Conservation (phyloP, 1,284 basidiomycete species). For the Vanrija sp. region DNA sequence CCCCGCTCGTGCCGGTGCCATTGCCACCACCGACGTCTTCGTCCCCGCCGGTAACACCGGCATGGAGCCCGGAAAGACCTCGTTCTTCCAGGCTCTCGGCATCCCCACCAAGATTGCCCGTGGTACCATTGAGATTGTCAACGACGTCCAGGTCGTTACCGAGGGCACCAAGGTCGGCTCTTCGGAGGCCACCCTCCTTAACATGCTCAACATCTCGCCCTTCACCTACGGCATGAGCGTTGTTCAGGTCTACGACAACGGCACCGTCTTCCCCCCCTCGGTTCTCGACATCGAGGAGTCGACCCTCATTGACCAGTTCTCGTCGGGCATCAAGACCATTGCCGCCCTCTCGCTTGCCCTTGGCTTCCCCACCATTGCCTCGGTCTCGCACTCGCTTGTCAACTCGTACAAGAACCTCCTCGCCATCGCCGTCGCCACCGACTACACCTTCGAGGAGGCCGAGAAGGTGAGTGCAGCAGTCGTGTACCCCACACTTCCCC, state of each 20-base stretch:
- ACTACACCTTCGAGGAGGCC: slow-evolving; percentile 90
- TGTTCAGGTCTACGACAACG: slow-evolving; percentile 86
- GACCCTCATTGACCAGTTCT: slow-evolving; percentile 85
- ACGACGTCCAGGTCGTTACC: slow-evolving; percentile 91
- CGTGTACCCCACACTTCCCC: slow-evolving; percentile 8
- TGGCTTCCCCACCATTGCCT: slow-evolving; percentile 93
- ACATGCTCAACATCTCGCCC: slow-evolving; percentile 98
- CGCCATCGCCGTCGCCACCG: slow-evolving; percentile 84
- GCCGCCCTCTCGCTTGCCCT: slow-evolving; percentile 93
- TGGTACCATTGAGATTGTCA: slow-evolving; percentile 99
- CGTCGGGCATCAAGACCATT: slow-evolving; percentile 89
- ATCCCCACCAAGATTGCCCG: slow-evolving; percentile 99
- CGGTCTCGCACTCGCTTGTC: slow-evolving; percentile 89
- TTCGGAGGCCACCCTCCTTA: slow-evolving; percentile 95
- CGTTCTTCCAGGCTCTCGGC: slow-evolving; percentile 99
- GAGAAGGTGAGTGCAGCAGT: slow-evolving; percentile 66
- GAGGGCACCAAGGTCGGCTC: slow-evolving; percentile 90
- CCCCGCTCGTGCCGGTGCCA: slow-evolving; percentile 96
- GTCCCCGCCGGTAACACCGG: slow-evolving; percentile 97
- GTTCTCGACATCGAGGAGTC: slow-evolving; percentile 93
- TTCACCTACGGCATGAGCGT: slow-evolving; percentile 99
- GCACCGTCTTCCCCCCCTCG: slow-evolving; percentile 83
- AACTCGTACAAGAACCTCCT: slow-evolving; percentile 99
- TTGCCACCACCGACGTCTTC: slow-evolving; percentile 84
- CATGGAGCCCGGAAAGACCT: slow-evolving; percentile 99